These are phyloP conservation scores for Acanthamoeba healyi DNA, from an alignment of 208 protist genomes.

Conservation along the genomic window DNA sequence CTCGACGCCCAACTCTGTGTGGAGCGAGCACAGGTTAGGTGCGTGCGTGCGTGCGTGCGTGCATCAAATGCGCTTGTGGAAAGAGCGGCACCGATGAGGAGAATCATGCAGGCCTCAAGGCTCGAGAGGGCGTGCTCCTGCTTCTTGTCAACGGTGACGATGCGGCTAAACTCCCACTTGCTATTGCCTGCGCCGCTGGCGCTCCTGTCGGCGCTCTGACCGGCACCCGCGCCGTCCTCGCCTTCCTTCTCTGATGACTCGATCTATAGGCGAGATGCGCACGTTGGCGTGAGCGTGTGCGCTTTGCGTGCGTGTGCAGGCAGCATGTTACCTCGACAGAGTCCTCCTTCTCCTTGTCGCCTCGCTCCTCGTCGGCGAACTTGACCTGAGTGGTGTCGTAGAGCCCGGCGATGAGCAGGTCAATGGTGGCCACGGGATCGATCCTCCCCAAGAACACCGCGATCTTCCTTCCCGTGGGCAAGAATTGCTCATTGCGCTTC, in stretches of 20 bases:
- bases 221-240: neutral
- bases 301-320: neutral
- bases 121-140: conserved; percentile 1
- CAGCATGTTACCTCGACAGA: neutral
- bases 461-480: conserved; percentile 18
- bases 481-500: conserved; percentile 54
- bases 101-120: conserved; percentile 54
- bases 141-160: conserved; percentile 21
- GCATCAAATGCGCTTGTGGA: neutral
- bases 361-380: conserved; percentile 1
- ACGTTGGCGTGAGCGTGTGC: neutral
- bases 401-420: conserved; percentile 8
- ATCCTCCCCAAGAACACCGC: neutral
- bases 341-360: conserved; percentile 23
- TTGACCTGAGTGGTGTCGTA: conserved; percentile 43
- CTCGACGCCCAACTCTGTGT: conserved; percentile 6
- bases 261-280: neutral
- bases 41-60: neutral
- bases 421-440: neutral
- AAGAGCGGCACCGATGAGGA: conserved; percentile 26
- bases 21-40: too few relatives aligned
- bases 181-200: neutral
- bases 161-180: conserved; percentile 41
- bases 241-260: conserved; percentile 1
- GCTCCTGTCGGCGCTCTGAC: neutral